phyloP scores from a whole-genome alignment of 2,329 filamentous ascomycete species.

The Juglanconis sp. region DNA sequence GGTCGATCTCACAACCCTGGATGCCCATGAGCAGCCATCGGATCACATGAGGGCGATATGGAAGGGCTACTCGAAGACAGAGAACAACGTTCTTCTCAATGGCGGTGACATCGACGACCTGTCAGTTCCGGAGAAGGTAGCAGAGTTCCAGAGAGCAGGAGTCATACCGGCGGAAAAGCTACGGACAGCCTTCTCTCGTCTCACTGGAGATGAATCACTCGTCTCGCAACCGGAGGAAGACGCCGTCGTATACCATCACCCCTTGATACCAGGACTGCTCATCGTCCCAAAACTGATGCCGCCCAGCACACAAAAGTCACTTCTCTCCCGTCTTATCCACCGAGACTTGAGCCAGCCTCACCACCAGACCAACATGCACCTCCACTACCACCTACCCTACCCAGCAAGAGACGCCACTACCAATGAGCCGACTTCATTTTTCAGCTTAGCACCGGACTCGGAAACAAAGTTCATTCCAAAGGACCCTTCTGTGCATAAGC shows the following conservation, averaged over 20 bases:
- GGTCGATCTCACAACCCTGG: slow-evolving; percentile 49
- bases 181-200: slow-evolving; percentile 39
- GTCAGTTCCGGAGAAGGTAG: slow-evolving; percentile 32
- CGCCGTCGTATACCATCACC: slow-evolving; percentile 59
- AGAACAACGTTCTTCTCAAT: slow-evolving; percentile 46
- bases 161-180: slow-evolving; percentile 42
- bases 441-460: slow-evolving; percentile 45
- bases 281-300: slow-evolving; percentile 75
- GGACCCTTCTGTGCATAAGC: slow-evolving; percentile 70
- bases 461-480: slow-evolving; percentile 63
- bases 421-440: slow-evolving; percentile 44
- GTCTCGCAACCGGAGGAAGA: slow-evolving; percentile 34
- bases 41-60: slow-evolving; percentile 66
- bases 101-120: slow-evolving; percentile 58
- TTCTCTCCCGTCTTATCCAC: slow-evolving; percentile 69
- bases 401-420: neutral
- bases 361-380: slow-evolving; percentile 77
- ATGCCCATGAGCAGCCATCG: slow-evolving; percentile 77
- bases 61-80: slow-evolving; percentile 68
- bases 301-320: slow-evolving; percentile 59
- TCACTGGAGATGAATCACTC: slow-evolving; percentile 33
- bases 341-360: slow-evolving; percentile 64
- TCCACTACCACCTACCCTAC: slow-evolving; percentile 33
- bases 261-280: slow-evolving; percentile 69
- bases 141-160: slow-evolving; percentile 44